These are phyloP conservation scores for Suillus placidus DNA, from an alignment of 768 basidiomycete genomes.

Conservation along the genomic window DNA sequence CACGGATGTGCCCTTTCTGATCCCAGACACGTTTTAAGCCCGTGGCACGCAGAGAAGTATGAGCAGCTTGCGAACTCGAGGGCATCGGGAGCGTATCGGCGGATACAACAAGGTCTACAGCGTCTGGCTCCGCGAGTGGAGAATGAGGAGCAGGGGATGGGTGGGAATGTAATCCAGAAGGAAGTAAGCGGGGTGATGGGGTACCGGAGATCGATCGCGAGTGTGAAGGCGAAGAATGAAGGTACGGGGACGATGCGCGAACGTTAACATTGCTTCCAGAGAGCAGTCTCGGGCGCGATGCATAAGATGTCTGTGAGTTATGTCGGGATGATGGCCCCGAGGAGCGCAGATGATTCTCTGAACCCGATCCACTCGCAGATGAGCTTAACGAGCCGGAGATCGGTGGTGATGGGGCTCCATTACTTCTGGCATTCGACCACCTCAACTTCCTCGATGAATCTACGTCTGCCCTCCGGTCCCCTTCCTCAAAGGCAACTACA, in stretches of 20 bases:
- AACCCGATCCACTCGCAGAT: constrained; percentile 6
- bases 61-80: constrained; percentile 15
- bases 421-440: constrained; percentile 42
- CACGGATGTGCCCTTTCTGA: neutral
- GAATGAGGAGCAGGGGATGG: constrained; percentile 11
- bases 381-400: constrained; percentile 10
- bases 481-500: constrained; percentile 12
- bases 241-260: constrained; percentile 17
- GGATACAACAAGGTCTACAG: constrained; percentile 82
- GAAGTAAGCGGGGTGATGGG: constrained; percentile 6
- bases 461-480: constrained; percentile 21
- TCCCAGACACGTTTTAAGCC: constrained; percentile 32
- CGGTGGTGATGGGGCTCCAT: neutral
- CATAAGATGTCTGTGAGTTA: constrained; percentile 17
- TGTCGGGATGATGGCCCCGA: constrained; percentile 4
- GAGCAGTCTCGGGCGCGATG: constrained; percentile 11
- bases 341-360: neutral
- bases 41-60: constrained; percentile 23
- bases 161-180: neutral
- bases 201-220: constrained; percentile 16
- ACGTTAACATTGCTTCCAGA: constrained; percentile 13
- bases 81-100: constrained; percentile 21
- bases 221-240: constrained; percentile 17
- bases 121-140: constrained; percentile 53
- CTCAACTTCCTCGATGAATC: constrained; percentile 44